Evolutionary conservation across 257 asterid species (phyloP).

Genomic region (Penstemon eatonii): DNA sequence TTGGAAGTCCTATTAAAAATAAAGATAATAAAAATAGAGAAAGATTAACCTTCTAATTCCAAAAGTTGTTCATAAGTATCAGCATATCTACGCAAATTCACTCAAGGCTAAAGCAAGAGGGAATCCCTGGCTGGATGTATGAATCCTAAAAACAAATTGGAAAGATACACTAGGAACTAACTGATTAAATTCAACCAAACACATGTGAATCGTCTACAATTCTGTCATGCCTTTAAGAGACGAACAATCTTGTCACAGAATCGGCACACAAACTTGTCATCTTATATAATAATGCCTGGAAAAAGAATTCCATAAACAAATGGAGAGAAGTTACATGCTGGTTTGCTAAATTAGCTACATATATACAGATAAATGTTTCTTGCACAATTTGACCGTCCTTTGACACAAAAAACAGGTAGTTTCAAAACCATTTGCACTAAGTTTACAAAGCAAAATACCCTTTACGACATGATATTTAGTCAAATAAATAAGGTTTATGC

Average conservation of each 20-base stretch:
- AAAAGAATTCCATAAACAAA: background rate
- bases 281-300: background rate
- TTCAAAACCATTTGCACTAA: no score
- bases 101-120: background rate
- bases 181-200: background rate
- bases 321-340: background rate
- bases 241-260: background rate
- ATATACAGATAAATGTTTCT: background rate
- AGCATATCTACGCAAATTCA: no score
- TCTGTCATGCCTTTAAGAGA: background rate
- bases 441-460: no score
- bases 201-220: background rate
- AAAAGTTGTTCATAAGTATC: background rate
- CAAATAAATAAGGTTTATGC: no score
- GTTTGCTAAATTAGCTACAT: background rate
- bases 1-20: constrained; percentile 1
- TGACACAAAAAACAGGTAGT: background rate
- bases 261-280: background rate
- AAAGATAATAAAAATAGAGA: background rate
- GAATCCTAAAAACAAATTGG: background rate
- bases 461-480: no score
- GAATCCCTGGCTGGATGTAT: background rate
- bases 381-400: background rate
- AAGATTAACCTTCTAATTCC: background rate
- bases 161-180: background rate